Evolutionary conservation across 768 basidiomycete species (phyloP).

Genomic region (Lactarius quietus): DNA sequence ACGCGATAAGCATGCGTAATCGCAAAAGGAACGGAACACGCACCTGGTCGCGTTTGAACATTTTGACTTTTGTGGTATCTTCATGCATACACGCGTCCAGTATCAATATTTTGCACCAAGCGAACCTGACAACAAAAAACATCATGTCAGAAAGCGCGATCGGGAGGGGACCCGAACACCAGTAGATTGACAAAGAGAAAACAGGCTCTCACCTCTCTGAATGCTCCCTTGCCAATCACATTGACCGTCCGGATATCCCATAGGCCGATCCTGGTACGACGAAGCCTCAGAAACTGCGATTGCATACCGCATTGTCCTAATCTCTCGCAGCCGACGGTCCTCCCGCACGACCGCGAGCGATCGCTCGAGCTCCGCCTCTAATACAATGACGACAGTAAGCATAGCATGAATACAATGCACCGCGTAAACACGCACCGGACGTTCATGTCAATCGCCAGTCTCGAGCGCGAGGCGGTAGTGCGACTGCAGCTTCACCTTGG

Average conservation of each 20-base stretch:
- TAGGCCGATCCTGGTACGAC: slow-evolving; percentile 85
- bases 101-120: slow-evolving; percentile 93
- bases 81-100: slow-evolving; percentile 99
- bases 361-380: slow-evolving; percentile 87
- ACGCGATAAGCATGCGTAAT: slow-evolving; percentile 4
- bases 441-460: slow-evolving; percentile 90
- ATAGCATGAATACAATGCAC: no score
- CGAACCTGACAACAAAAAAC: slow-evolving; percentile 69
- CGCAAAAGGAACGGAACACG: slow-evolving; percentile 26
- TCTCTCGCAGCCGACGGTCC: slow-evolving; percentile 75
- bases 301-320: slow-evolving; percentile 69
- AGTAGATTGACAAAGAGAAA: no score
- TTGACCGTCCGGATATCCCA: slow-evolving; percentile 92
- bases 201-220: slow-evolving; percentile 74
- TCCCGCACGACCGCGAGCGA: slow-evolving; percentile 71
- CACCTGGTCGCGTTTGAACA: slow-evolving; percentile 99
- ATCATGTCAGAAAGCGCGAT: no score
- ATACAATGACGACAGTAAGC: no score
- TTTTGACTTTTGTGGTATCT: slow-evolving; percentile 95
- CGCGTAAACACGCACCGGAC: slow-evolving; percentile 59
- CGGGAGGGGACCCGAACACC: no score
- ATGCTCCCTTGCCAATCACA: slow-evolving; percentile 99
- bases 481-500: slow-evolving; percentile 92
- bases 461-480: slow-evolving; percentile 97
- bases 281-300: slow-evolving; percentile 80